Percentiles rank a stretch among this genome's conserved stretches.
These are phyloP conservation scores for Rubroboletus satanas DNA, from an alignment of 768 basidiomycete genomes.

Conservation along the genomic window DNA sequence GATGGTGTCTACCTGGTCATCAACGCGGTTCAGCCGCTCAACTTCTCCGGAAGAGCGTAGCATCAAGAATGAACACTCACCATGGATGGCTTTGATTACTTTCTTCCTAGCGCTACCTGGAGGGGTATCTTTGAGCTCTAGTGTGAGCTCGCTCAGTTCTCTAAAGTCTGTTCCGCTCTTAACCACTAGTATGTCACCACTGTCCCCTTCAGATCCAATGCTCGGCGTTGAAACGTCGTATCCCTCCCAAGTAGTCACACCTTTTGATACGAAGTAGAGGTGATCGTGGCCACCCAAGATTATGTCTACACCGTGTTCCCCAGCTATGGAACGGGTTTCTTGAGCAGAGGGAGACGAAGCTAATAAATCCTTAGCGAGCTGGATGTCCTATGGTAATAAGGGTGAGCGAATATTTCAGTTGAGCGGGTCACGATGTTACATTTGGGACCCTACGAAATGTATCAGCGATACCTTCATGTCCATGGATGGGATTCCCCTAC, in stretches of 20 bases:
- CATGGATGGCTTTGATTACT: slow-evolving; percentile 58
- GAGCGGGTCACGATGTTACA: slow-evolving; percentile 13
- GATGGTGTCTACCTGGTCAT: slow-evolving; percentile 59
- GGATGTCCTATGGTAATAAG: slow-evolving; percentile 52
- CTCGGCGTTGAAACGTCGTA: slow-evolving; percentile 50
- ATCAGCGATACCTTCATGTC: neutral
- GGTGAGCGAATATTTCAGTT: slow-evolving; percentile 6
- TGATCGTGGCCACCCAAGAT: slow-evolving; percentile 91
- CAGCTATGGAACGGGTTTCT: slow-evolving; percentile 37
- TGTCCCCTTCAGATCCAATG: slow-evolving; percentile 68
- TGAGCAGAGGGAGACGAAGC: slow-evolving; percentile 59
- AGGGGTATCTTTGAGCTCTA: slow-evolving; percentile 60
- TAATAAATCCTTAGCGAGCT: slow-evolving; percentile 60
- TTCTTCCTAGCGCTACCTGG: slow-evolving; percentile 60
- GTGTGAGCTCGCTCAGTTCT: slow-evolving; percentile 70
- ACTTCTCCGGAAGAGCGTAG: neutral
- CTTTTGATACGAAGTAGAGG: slow-evolving; percentile 68
- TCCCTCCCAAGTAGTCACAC: slow-evolving; percentile 61
- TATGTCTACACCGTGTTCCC: slow-evolving; percentile 74
- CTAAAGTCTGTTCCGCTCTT: slow-evolving; percentile 92
- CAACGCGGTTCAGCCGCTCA: neutral
- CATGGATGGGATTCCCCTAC: slow-evolving; percentile 32
- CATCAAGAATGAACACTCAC: slow-evolving; percentile 33
- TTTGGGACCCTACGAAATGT: slow-evolving; percentile 26
- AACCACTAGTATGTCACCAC: slow-evolving; percentile 66